Evolutionary conservation across 345 rosid species (phyloP).

Genomic region (Isatis tinctoria): DNA sequence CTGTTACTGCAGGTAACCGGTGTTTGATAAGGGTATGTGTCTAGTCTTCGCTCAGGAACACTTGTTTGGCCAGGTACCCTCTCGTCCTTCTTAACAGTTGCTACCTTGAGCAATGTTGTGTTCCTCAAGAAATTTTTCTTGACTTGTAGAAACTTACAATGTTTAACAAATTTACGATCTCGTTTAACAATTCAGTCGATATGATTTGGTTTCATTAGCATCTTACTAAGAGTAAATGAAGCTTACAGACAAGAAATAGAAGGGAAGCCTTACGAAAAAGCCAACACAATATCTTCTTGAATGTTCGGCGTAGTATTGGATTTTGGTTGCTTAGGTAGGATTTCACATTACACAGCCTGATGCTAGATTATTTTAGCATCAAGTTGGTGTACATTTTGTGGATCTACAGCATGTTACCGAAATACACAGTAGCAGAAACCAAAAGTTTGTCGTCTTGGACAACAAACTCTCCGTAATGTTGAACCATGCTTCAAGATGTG

Average conservation of each 20-base stretch:
- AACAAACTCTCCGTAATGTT: slow-evolving; percentile 1
- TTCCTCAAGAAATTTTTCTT: not conserved
- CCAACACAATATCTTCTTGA: not conserved
- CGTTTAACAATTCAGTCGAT: not conserved
- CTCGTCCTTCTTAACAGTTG: not conserved
- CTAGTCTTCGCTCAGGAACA: not conserved
- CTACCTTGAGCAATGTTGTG: not conserved
- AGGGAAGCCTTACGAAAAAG: not conserved
- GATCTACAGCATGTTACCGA: not conserved
- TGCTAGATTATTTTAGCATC: not conserved
- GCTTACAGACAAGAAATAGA: not conserved
- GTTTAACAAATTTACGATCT: not conserved
- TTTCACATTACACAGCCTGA: slow-evolving; percentile 1
- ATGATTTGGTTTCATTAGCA: not conserved
- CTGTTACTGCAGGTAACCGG: not conserved
- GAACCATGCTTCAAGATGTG: slow-evolving; percentile 28
- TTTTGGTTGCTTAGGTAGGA: slow-evolving; percentile 3
- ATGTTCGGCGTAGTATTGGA: not conserved
- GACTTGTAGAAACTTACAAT: not conserved
- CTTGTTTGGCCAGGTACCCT: slow-evolving; percentile 3
- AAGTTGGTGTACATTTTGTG: slow-evolving; percentile 11
- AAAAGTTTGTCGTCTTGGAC: not conserved
- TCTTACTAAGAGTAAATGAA: not conserved
- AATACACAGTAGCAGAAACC: slow-evolving; percentile 14
- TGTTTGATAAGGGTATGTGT: not conserved